A percentile compares a stretch with the other conserved stretches of the same genome.
phyloP scores from a whole-genome alignment of 2,329 filamentous ascomycete genomes.

The Talaromyces atroroseus region DNA sequence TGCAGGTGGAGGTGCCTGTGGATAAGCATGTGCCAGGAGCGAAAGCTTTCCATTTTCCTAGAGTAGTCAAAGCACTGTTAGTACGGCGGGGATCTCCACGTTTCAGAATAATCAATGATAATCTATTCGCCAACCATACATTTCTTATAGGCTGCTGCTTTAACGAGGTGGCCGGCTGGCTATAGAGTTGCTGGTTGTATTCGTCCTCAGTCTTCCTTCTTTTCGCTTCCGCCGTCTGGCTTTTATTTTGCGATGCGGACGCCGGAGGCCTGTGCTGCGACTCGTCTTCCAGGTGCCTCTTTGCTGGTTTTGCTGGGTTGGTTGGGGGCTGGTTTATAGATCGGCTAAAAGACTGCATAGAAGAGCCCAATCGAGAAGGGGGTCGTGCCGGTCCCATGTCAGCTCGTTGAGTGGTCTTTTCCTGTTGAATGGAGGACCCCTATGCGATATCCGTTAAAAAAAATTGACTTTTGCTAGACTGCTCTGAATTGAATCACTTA shows the following conservation, averaged over 20 bases:
- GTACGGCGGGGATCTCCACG: conserved; percentile 1
- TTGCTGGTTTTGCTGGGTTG: conserved; percentile 66
- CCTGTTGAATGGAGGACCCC: conserved; percentile 24
- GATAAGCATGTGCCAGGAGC: conserved; percentile 34
- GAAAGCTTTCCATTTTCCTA: conserved; percentile 35
- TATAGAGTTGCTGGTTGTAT: conserved; percentile 56
- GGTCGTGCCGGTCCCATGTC: conserved; percentile 50
- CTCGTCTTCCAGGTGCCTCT: conserved; percentile 64
- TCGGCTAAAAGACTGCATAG: conserved; percentile 52
- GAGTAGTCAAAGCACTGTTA: conserved; percentile 1
- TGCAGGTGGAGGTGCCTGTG: conserved; percentile 23
- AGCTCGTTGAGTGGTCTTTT: conserved; percentile 35
- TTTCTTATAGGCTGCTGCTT: conserved; percentile 68
- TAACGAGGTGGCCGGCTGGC: conserved; percentile 67
- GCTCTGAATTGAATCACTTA: conserved; percentile 19
- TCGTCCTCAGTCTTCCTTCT: conserved; percentile 72
- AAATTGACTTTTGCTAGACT: neutral
- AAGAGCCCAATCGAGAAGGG: conserved; percentile 41
- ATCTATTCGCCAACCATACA: conserved; percentile 43
- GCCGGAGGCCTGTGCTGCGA: conserved; percentile 44
- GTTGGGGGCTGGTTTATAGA: conserved; percentile 58
- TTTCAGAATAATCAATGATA: conserved; percentile 1
- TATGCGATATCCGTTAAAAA: conserved; percentile 16
- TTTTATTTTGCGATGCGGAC: conserved; percentile 41
- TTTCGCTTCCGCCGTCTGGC: conserved; percentile 69